A percentile compares a stretch with the other conserved stretches of the same genome.
Evolutionary conservation across 1,284 basidiomycete species (phyloP).

Genomic region (Apiotrichum domesticum): DNA sequence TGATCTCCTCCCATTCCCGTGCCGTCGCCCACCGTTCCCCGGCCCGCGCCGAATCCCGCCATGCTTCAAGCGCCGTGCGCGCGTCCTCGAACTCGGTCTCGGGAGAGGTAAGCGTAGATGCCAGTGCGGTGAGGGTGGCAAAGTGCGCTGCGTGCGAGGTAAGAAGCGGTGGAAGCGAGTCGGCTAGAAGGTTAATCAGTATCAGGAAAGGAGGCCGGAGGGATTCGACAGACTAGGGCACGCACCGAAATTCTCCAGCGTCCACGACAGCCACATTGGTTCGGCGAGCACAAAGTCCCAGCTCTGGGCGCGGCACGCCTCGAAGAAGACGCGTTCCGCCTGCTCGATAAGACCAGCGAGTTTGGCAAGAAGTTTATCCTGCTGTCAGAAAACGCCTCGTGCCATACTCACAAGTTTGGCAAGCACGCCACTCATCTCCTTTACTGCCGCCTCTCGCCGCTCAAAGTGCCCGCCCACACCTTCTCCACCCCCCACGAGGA

Average conservation of each 20-base stretch:
- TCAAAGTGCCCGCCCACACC: constrained; percentile 27
- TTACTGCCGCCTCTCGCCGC: constrained; percentile 15
- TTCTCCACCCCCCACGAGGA: constrained; percentile 10
- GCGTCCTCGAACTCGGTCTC: constrained; percentile 35
- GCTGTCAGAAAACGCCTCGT: neutral
- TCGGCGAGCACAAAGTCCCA: constrained; percentile 30
- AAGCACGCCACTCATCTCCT: constrained; percentile 20
- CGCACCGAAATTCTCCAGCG: constrained; percentile 39
- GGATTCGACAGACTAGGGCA: neutral
- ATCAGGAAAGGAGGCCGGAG: too few relatives aligned
- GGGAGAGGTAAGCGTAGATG: constrained; percentile 18
- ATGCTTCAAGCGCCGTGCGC: constrained; percentile 34
- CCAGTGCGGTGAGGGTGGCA: constrained; percentile 19
- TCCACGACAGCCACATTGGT: constrained; percentile 43
- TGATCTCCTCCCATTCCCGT: constrained; percentile 41
- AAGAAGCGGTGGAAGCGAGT: constrained; percentile 32
- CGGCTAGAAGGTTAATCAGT: constrained; percentile 18
- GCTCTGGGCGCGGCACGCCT: constrained; percentile 27
- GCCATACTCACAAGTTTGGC: constrained; percentile 30
- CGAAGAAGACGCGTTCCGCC: constrained; percentile 38
- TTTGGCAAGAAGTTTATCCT: constrained; percentile 36
- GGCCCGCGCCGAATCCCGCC: constrained; percentile 32
- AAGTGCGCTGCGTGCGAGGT: constrained; percentile 31
- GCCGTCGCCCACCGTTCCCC: constrained; percentile 32
- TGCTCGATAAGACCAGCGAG: constrained; percentile 33